Evolutionary conservation across 2,329 filamentous ascomycete genomes (phyloP).

Genomic region (Beauveria sp.): DNA sequence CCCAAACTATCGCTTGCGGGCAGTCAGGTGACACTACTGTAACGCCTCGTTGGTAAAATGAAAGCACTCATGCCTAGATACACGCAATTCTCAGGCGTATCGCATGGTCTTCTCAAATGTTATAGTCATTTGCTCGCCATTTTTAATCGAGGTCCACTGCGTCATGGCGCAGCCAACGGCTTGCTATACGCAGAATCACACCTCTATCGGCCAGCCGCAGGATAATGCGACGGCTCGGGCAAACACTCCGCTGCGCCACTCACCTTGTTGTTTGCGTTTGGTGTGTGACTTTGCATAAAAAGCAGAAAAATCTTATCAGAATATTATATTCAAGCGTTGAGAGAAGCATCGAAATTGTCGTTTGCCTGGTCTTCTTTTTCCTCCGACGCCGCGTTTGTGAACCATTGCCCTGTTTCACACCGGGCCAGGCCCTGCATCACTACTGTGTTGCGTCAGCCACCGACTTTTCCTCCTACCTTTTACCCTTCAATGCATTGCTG

Average conservation of each 20-base stretch:
- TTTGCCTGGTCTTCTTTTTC: not conserved
- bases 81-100: no score
- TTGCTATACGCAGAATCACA: no score
- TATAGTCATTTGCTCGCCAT: no score
- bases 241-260: not conserved
- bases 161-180: no score
- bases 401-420: not conserved
- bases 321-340: no score
- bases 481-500: not conserved
- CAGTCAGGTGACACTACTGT: constrained; percentile 11
- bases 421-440: not conserved
- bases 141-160: no score
- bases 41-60: not conserved
- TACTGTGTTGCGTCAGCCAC: constrained; percentile 1
- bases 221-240: no score
- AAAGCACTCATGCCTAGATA: no score
- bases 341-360: not conserved
- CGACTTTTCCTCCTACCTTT: not conserved
- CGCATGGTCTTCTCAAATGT: no score
- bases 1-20: not conserved
- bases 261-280: not conserved
- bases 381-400: not conserved
- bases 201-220: no score
- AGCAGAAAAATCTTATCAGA: no score
- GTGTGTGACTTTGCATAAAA: not conserved